A percentile compares a stretch with the other conserved stretches of the same genome.
phyloP scores from a whole-genome alignment of 345 rosid genomes.

The Murraya paniculata region DNA sequence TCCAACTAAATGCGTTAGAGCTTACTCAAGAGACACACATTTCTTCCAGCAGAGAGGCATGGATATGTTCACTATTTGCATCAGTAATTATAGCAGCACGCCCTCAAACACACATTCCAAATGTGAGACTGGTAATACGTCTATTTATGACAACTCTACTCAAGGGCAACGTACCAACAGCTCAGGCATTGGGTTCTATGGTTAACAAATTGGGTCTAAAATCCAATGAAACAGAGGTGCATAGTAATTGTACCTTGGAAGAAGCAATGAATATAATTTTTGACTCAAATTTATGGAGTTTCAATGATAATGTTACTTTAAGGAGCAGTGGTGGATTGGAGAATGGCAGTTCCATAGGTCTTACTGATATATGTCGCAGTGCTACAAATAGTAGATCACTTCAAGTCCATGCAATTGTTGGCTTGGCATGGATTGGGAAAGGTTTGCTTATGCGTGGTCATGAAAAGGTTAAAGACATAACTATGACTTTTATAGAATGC shows the following conservation, averaged over 20 bases:
- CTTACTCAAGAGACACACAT: slow-evolving; percentile 26
- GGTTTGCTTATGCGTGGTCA: slow-evolving; percentile 91
- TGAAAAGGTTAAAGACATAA: slow-evolving; percentile 62
- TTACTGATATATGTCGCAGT: slow-evolving; percentile 38
- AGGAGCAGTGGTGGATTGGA: slow-evolving; percentile 20
- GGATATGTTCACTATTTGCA: slow-evolving; percentile 69
- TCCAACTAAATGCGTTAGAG: slow-evolving; percentile 33
- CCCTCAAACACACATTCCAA: slow-evolving; percentile 58
- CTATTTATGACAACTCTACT: slow-evolving; percentile 46
- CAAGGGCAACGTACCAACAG: slow-evolving; percentile 62
- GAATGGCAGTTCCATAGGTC: slow-evolving; percentile 30
- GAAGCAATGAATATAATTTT: slow-evolving; percentile 70
- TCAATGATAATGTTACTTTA: slow-evolving; percentile 18
- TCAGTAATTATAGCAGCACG: slow-evolving; percentile 70
- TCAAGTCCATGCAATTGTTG: slow-evolving; percentile 60
- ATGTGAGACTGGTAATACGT: slow-evolving; percentile 42
- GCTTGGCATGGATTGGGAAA: slow-evolving; percentile 93
- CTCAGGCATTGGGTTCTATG: slow-evolving; percentile 87
- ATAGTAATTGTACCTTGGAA: slow-evolving; percentile 50
- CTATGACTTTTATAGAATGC: slow-evolving; percentile 55
- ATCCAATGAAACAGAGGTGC: slow-evolving; percentile 28
- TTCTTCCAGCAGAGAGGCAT: slow-evolving; percentile 52
- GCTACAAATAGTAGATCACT: slow-evolving; percentile 32
- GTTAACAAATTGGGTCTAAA: slow-evolving; percentile 61
- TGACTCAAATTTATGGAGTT: slow-evolving; percentile 21